These are phyloP conservation scores for Blastobotrys apis DNA, from an alignment of 1,139 yeast genomes.

Conservation along the genomic window DNA sequence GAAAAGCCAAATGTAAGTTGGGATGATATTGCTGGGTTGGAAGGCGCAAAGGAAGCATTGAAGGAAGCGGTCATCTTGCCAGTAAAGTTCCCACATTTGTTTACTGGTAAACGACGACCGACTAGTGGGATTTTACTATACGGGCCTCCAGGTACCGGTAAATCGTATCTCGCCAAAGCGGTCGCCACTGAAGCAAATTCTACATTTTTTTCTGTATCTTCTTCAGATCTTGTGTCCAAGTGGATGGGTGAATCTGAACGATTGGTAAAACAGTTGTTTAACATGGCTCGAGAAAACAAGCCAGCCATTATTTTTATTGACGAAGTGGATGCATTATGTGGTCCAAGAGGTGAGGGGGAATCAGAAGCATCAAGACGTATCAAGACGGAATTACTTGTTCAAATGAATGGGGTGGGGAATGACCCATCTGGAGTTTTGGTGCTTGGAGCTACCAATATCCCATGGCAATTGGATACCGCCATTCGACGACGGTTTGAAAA, in stretches of 20 bases:
- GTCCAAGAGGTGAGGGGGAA: slow-evolving; percentile 98
- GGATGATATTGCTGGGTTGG: slow-evolving; percentile 96
- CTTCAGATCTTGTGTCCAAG: slow-evolving; percentile 90
- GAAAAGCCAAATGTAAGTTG: slow-evolving; percentile 93
- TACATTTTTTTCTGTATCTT: slow-evolving; percentile 90
- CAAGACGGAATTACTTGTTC: slow-evolving; percentile 92
- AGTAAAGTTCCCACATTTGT: slow-evolving; percentile 88
- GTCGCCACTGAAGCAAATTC: slow-evolving; percentile 98
- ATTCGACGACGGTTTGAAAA: slow-evolving; percentile 93
- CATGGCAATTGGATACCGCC: slow-evolving; percentile 98
- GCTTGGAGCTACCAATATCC: slow-evolving; percentile 96
- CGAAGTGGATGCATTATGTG: slow-evolving; percentile 97
- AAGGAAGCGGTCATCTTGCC: slow-evolving; percentile 97
- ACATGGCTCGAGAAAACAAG: slow-evolving; percentile 93
- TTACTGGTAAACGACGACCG: slow-evolving; percentile 92
- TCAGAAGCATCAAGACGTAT: slow-evolving; percentile 95
- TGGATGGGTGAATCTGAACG: slow-evolving; percentile 99
- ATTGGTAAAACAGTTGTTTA: slow-evolving; percentile 86
- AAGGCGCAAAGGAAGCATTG: slow-evolving; percentile 89
- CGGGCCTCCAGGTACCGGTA: slow-evolving; percentile 99
- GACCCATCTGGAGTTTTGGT: slow-evolving; percentile 91
- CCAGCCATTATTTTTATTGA: slow-evolving; percentile 95
- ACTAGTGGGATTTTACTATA: slow-evolving; percentile 85
- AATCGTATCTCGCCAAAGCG: slow-evolving; percentile 93
- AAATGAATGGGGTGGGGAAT: slow-evolving; percentile 98